Base-by-base conservation (phyloP, 1,139 yeast genomes). In the Arxiozyma telluris region DNA sequence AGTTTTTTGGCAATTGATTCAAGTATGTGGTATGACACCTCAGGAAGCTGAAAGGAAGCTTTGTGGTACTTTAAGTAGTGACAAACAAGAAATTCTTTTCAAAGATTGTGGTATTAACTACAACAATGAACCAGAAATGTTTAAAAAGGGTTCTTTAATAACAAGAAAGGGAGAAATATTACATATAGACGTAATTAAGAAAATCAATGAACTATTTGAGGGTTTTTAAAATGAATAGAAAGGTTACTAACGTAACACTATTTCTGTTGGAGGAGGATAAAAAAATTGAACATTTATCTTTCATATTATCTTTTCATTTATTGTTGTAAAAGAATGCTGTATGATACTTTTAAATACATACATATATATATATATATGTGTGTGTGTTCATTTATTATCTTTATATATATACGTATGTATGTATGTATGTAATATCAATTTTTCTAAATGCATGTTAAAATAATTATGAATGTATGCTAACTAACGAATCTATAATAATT, bases 121-220 rank as follows among this genome's bases (percentile, higher is more conserved):
- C 70, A 93, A 93, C 67, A 81, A 88, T 59, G 98, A 93, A 69
- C 87, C 85, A 0, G 97, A 87, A 55, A 83, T 90, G 57, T 93
- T 73, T 71, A 87, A 84, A 61, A 93, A 91, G 72, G 98, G 98
- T 0, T 85, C 96, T 0, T 72, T 86, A 18, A 72, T 86, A 20
- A 78, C 83, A 7, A 73, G 90, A 59, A 87, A 85, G 57, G 73
- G 72, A 27, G 75, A 72, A 27, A 62, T 73, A 12, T 50, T 69
- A 45, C 76, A 73, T 56, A 59, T 71, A 46, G 75, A 73, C 57
- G 73, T 73, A 21, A 68, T 69, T 38, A 72, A 71, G 53, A 50
- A 60, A 22, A 63, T 73, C 12, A 74, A 73, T 53, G 62, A 63
- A 41, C 54, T 72, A 22, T 72, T 73, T 53, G 59, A 63, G 52